phyloP scores from a whole-genome alignment of 2,329 filamentous ascomycete species.

The Penicillium palitans region DNA sequence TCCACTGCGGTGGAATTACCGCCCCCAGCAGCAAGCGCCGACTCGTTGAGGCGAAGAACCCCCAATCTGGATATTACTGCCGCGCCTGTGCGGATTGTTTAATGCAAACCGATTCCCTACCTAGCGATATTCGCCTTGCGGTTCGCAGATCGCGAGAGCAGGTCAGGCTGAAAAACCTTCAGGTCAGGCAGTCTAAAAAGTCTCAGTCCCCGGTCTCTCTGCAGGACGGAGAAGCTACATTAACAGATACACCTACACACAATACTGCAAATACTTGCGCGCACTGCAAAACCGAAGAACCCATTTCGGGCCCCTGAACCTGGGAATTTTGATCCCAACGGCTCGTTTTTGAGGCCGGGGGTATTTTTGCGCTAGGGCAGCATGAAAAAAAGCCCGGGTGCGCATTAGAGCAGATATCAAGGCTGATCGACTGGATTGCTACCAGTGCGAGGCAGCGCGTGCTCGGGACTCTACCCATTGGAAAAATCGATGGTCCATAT shows the following conservation, averaged over 20 bases:
- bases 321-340: background rate
- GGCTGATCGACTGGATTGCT: background rate
- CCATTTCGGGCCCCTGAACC: background rate
- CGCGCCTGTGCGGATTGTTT: constrained; percentile 5
- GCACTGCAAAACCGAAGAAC: background rate
- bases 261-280: background rate
- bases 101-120: background rate
- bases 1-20: constrained; percentile 6
- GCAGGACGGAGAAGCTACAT: background rate
- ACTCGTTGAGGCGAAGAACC: constrained; percentile 3
- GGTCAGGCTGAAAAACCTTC: constrained; percentile 1
- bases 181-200: background rate
- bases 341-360: background rate
- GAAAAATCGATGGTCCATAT: background rate
- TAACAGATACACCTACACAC: background rate
- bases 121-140: background rate
- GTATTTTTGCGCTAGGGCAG: background rate
- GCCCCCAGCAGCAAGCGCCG: constrained; percentile 9
- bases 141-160: constrained; percentile 5
- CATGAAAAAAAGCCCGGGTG: background rate
- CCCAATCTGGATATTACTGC: constrained; percentile 7
- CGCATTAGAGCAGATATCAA: background rate
- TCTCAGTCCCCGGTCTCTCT: background rate
- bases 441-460: background rate
- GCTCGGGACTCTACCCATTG: background rate